Conservation (phyloP, 1,139 yeast genomes). For the Geotrichum carabidarum region DNA sequence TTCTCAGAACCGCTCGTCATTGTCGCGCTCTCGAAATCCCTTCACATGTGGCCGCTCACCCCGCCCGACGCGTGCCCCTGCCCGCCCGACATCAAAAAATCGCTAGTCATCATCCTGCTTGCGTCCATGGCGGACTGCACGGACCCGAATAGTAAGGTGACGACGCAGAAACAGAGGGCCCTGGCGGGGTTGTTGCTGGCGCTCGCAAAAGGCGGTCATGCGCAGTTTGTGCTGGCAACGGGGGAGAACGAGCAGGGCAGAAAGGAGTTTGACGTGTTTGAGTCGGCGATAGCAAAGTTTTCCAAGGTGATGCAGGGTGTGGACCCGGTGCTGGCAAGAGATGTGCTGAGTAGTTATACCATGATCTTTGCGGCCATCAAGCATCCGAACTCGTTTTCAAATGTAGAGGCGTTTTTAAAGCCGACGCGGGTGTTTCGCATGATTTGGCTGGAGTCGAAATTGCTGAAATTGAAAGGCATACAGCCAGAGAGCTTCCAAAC, state of each 20-base stretch:
- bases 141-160: neutral
- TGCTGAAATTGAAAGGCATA: slow-evolving; percentile 22
- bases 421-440: slow-evolving; percentile 31
- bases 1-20: slow-evolving; percentile 15
- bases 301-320: neutral
- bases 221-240: neutral
- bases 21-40: slow-evolving; percentile 16
- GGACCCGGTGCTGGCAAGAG: slow-evolving; percentile 9
- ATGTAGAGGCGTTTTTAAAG: slow-evolving; percentile 17
- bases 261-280: slow-evolving; percentile 12
- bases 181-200: slow-evolving; percentile 11
- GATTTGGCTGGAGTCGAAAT: slow-evolving; percentile 35
- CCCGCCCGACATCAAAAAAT: slow-evolving; percentile 6
- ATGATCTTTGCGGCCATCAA: slow-evolving; percentile 13
- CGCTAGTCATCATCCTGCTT: slow-evolving; percentile 9
- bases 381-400: slow-evolving; percentile 10
- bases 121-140: slow-evolving; percentile 14
- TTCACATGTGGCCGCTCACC: slow-evolving; percentile 13
- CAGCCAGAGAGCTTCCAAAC: slow-evolving; percentile 27
- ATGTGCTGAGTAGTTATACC: slow-evolving; percentile 6
- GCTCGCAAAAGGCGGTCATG: slow-evolving; percentile 11
- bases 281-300: slow-evolving; percentile 7
- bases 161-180: slow-evolving; percentile 9
- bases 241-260: slow-evolving; percentile 7
- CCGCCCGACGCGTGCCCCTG: neutral